phyloP scores from a whole-genome alignment of 352 stramenopile species.

The Phytophthora fragariaefolia region DNA sequence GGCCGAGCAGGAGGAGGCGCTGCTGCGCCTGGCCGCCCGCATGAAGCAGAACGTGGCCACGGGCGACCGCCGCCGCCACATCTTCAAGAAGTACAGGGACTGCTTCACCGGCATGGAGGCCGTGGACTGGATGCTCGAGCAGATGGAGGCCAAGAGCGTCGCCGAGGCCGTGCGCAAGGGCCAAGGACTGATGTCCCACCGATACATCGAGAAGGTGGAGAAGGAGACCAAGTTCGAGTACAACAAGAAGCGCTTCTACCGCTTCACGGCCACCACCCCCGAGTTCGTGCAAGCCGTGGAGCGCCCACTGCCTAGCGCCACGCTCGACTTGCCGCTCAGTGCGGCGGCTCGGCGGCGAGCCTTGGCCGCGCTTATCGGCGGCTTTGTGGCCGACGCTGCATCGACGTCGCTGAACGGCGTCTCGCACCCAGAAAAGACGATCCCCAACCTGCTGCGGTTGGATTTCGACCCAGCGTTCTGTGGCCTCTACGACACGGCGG shows the following conservation, averaged over 20 bases:
- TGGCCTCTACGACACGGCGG: conserved; percentile 58
- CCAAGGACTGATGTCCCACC: conserved; percentile 65
- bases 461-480: conserved; percentile 86
- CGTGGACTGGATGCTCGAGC: conserved; percentile 88
- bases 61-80: conserved; percentile 68
- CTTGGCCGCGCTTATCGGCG: conserved; percentile 72
- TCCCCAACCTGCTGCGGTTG: conserved; percentile 73
- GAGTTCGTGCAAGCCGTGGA: conserved; percentile 70
- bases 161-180: conserved; percentile 83
- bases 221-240: conserved; percentile 88
- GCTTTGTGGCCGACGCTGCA: conserved; percentile 79
- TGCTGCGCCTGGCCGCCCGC: conserved; percentile 71
- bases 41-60: conserved; percentile 86
- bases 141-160: conserved; percentile 85
- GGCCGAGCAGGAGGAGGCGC: conserved; percentile 67
- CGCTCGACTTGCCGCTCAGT: conserved; percentile 71
- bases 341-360: conserved; percentile 62
- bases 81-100: conserved; percentile 86
- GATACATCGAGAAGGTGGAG: conserved; percentile 84
- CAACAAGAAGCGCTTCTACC: conserved; percentile 84
- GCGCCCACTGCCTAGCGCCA: conserved; percentile 52
- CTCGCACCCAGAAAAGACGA: conserved; percentile 77
- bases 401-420: conserved; percentile 84
- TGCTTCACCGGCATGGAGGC: conserved; percentile 88
- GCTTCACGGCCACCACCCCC: conserved; percentile 78